These are phyloP conservation scores for Hanseniaspora hatyaiensis DNA, from an alignment of 805 yeast genomes.

Conservation along the genomic window DNA sequence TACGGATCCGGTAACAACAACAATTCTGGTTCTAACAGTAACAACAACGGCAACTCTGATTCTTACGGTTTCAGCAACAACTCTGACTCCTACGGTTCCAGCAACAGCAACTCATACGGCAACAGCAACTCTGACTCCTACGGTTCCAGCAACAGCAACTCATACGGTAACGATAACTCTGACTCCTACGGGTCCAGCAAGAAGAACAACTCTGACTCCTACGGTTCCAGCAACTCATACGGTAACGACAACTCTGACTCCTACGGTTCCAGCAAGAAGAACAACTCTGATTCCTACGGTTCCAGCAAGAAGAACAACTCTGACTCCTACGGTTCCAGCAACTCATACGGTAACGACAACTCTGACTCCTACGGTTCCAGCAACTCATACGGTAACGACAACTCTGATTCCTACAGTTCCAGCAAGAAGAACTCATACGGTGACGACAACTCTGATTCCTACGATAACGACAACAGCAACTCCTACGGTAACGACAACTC, in stretches of 20 bases:
- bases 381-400: constrained; percentile 26
- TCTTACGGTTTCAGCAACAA: constrained; percentile 20
- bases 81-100: constrained; percentile 22
- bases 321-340: constrained; percentile 25
- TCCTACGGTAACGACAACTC: constrained; percentile 24
- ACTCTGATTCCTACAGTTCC: constrained; percentile 19
- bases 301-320: constrained; percentile 19
- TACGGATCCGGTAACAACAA: constrained; percentile 21
- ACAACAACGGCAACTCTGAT: constrained; percentile 21
- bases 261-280: constrained; percentile 27
- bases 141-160: constrained; percentile 21
- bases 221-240: constrained; percentile 22
- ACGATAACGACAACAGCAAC: constrained; percentile 25
- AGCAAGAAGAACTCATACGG: constrained; percentile 26
- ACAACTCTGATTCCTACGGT: constrained; percentile 22
- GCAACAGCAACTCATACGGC: constrained; percentile 22
- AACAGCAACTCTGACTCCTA: constrained; percentile 19
- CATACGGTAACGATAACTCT: constrained; percentile 25
- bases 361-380: constrained; percentile 23
- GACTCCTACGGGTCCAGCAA: constrained; percentile 24
- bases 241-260: constrained; percentile 22
- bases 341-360: constrained; percentile 23
- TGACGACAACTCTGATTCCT: constrained; percentile 20
- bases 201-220: constrained; percentile 25
- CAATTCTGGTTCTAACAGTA: constrained; percentile 29